phyloP scores from a whole-genome alignment of 345 rosid genomes.

The Camelina neglecta region DNA sequence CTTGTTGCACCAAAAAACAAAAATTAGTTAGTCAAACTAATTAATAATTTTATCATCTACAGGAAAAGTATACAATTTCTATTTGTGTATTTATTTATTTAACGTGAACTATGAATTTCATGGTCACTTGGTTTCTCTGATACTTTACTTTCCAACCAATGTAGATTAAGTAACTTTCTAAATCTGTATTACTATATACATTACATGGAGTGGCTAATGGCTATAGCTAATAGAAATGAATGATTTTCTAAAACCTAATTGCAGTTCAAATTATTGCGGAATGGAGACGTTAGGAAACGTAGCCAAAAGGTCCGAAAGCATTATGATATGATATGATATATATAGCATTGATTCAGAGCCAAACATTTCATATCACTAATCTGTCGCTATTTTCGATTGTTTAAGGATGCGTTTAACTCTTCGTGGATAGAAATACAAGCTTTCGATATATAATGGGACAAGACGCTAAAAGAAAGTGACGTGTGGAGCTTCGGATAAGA shows the following conservation, averaged over 20 bases:
- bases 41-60: neutral
- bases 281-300: slow-evolving; percentile 4
- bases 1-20: too few relatives aligned
- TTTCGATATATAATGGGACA: slow-evolving; percentile 4
- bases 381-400: slow-evolving; percentile 48
- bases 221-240: neutral
- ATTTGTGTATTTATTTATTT: neutral
- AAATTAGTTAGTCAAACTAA: too few relatives aligned
- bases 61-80: neutral
- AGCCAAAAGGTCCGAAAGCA: slow-evolving; percentile 27
- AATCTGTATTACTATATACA: neutral
- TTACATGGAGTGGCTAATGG: neutral
- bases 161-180: slow-evolving; percentile 1
- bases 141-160: neutral
- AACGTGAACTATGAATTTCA: slow-evolving; percentile 20
- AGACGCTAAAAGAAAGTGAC: slow-evolving; percentile 35
- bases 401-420: slow-evolving; percentile 43
- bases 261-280: slow-evolving; percentile 17
- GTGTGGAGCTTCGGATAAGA: slow-evolving; percentile 36
- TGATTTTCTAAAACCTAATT: neutral
- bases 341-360: slow-evolving; percentile 25
- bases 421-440: slow-evolving; percentile 21
- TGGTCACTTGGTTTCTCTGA: neutral
- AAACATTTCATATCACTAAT: slow-evolving; percentile 40
- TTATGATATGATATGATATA: neutral